Evolutionary conservation across 768 basidiomycete genomes (phyloP).

Genomic region (Lentinula lateritia): DNA sequence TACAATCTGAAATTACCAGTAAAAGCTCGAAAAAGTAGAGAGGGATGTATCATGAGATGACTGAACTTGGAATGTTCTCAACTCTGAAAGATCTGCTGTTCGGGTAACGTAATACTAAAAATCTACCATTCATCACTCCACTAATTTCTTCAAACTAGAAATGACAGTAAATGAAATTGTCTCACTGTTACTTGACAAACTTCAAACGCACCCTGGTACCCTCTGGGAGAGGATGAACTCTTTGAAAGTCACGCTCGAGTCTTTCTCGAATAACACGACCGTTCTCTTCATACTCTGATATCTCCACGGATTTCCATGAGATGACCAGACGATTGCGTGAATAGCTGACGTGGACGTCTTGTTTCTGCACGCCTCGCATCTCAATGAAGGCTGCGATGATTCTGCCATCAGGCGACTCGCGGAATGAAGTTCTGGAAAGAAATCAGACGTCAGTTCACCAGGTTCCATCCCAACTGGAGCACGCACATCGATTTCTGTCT

Average conservation of each 20-base stretch:
- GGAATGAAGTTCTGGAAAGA: conserved; percentile 52
- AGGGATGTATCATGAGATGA: not conserved
- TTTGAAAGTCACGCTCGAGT: conserved; percentile 56
- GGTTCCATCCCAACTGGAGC: conserved; percentile 4
- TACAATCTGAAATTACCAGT: not conserved
- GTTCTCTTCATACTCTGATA: conserved; percentile 57
- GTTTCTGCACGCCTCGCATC: conserved; percentile 61
- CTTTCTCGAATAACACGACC: conserved; percentile 58
- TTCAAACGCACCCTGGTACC: conserved; percentile 54
- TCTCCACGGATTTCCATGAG: conserved; percentile 58
- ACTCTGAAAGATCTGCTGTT: conserved; percentile 44
- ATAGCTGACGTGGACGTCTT: conserved; percentile 73
- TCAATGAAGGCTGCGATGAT: conserved; percentile 70
- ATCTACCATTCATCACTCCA: conserved; percentile 58
- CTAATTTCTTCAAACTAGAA: conserved; percentile 68
- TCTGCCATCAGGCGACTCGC: conserved; percentile 66
- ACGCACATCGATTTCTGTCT: conserved; percentile 64
- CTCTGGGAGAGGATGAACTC: conserved; percentile 68
- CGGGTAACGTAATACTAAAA: conserved; percentile 64
- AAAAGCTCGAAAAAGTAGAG: not conserved
- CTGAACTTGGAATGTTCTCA: conserved; percentile 36
- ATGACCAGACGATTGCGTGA: conserved; percentile 57
- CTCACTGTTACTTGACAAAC: not conserved
- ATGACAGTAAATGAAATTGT: not conserved
- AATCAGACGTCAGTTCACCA: conserved; percentile 11